phyloP scores from a whole-genome alignment of 2,329 filamentous ascomycete species.

The Penicillium janthinellum region DNA sequence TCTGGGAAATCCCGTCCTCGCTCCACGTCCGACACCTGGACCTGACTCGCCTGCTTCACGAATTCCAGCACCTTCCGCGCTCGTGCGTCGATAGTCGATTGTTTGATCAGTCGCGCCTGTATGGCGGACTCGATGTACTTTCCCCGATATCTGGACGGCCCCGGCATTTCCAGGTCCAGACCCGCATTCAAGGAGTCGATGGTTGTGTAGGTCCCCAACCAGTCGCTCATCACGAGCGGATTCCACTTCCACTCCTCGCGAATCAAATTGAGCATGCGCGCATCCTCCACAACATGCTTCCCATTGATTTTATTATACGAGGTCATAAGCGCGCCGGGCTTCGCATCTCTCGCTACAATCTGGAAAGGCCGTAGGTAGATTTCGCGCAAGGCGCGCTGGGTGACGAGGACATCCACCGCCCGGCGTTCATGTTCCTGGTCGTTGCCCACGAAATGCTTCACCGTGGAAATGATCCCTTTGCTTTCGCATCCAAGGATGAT shows the following conservation, averaged over 20 bases:
- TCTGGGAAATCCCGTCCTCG: constrained; percentile 56
- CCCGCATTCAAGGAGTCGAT: constrained; percentile 44
- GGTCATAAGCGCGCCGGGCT: constrained; percentile 59
- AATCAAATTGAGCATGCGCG: constrained; percentile 43
- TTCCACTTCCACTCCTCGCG: constrained; percentile 48
- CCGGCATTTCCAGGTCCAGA: constrained; percentile 49
- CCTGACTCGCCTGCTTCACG: constrained; percentile 55
- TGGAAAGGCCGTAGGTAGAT: constrained; percentile 66
- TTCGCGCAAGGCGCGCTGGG: constrained; percentile 59
- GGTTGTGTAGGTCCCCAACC: constrained; percentile 47
- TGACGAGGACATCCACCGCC: constrained; percentile 43
- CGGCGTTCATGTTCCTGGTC: constrained; percentile 48
- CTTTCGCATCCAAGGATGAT: constrained; percentile 67
- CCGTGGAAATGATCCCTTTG: constrained; percentile 70
- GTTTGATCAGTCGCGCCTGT: constrained; percentile 46
- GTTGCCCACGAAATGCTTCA: constrained; percentile 63
- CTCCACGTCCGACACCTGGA: constrained; percentile 55
- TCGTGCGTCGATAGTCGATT: constrained; percentile 59
- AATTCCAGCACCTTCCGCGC: constrained; percentile 58
- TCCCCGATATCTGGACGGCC: constrained; percentile 42
- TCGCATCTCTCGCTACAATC: constrained; percentile 57
- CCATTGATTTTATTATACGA: constrained; percentile 61
- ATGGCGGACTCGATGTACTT: constrained; percentile 40
- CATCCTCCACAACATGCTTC: constrained; percentile 44
- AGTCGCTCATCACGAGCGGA: constrained; percentile 50